These are phyloP conservation scores for Wickerhamiella kazuoi DNA, from an alignment of 805 yeast genomes.

Conservation along the genomic window DNA sequence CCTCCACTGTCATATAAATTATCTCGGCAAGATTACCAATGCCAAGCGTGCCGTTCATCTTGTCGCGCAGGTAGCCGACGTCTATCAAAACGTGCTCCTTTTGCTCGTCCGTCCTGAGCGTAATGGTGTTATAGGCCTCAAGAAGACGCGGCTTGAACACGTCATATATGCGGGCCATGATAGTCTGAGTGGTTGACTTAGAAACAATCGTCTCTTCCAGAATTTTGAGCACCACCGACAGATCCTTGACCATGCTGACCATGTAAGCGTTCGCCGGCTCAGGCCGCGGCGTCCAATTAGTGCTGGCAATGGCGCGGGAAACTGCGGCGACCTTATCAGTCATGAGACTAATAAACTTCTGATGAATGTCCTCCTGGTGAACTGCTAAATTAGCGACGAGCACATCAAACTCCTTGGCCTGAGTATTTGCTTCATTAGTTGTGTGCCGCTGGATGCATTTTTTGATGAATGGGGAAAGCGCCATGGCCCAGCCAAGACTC, in stretches of 20 bases:
- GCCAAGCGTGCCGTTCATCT: constrained; percentile 39
- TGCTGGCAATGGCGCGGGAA: constrained; percentile 28
- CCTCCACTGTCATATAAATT: constrained; percentile 42
- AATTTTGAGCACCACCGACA: constrained; percentile 43
- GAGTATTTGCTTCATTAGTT: constrained; percentile 7
- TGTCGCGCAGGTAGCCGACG: constrained; percentile 45
- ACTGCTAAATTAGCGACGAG: constrained; percentile 30
- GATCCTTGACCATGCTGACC: constrained; percentile 49
- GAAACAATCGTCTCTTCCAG: constrained; percentile 38
- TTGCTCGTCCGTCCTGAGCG: constrained; percentile 16
- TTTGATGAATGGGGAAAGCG: constrained; percentile 23
- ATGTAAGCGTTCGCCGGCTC: constrained; percentile 42
- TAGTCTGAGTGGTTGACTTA: constrained; percentile 10
- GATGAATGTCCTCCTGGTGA: constrained; percentile 45
- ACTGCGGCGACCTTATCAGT: constrained; percentile 40
- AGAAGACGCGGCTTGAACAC: constrained; percentile 39
- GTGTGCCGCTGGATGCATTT: constrained; percentile 19
- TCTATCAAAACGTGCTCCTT: constrained; percentile 41
- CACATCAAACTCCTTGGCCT: constrained; percentile 21
- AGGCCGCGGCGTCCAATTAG: constrained; percentile 33
- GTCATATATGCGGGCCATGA: constrained; percentile 25
- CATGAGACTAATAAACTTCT: constrained; percentile 55
- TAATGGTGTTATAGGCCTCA: constrained; percentile 31
- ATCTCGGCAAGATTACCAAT: constrained; percentile 45
- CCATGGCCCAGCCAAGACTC: constrained; percentile 34